These are phyloP conservation scores for Phytophthora rubi DNA, from an alignment of 352 stramenopile genomes.

Conservation along the genomic window DNA sequence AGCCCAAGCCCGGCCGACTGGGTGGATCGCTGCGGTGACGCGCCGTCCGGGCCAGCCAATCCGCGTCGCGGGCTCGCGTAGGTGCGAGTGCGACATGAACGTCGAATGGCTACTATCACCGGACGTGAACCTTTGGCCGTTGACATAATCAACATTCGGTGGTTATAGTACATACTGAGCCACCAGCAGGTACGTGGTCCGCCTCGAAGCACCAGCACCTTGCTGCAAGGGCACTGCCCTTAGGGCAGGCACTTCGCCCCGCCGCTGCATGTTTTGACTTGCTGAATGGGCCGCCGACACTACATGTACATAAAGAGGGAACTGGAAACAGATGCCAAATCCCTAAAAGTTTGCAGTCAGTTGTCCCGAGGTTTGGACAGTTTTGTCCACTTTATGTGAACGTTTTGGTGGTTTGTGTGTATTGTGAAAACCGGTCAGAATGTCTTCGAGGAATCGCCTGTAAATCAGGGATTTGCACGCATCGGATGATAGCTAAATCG, in stretches of 20 bases:
- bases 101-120: background rate
- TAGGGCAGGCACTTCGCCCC: background rate
- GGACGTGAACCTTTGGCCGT: background rate
- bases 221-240: too few species aligned
- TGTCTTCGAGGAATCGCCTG: too few species aligned
- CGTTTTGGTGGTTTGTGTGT: too few species aligned
- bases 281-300: too few species aligned
- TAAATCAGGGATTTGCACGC: too few species aligned
- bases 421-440: too few species aligned
- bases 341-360: too few species aligned
- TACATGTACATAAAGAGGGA: too few species aligned
- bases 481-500: too few species aligned
- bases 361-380: too few species aligned
- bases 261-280: background rate
- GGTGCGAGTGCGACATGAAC: conserved; percentile 25
- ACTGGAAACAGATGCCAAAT: too few species aligned
- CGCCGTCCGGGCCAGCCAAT: conserved; percentile 7
- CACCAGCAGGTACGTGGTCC: conserved; percentile 8
- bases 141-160: conserved; percentile 26
- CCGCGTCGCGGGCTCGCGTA: background rate
- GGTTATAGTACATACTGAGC: background rate
- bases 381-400: too few species aligned
- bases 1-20: background rate
- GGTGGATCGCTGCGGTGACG: conserved; percentile 6
- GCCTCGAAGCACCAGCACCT: background rate